Conservation (phyloP, 2,329 filamentous ascomycete genomes). For the Fusarium virguliforme region DNA sequence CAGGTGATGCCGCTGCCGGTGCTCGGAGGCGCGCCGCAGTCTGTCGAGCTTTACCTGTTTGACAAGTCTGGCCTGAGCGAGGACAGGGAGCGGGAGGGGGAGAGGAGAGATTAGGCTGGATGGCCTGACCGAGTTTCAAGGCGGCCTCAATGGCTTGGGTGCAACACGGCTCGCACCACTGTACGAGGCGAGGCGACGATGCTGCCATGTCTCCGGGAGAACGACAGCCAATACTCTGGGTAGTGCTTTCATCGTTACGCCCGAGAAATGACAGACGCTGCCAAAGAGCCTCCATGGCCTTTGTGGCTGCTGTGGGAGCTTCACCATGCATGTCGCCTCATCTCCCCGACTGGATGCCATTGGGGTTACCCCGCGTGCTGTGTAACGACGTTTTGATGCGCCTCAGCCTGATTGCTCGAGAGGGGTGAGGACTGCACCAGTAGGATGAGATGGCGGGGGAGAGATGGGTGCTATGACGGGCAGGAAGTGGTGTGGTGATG, state of each 20-base stretch:
- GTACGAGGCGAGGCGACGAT: slow-evolving; percentile 33
- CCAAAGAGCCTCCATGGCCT: slow-evolving; percentile 15
- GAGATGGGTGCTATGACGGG: slow-evolving; percentile 40
- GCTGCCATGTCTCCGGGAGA: slow-evolving; percentile 15
- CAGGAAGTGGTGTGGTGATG: slow-evolving; percentile 49
- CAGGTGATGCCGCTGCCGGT: slow-evolving; percentile 64
- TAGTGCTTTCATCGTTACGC: slow-evolving; percentile 32
- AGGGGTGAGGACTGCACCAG: slow-evolving; percentile 23
- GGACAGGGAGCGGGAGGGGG: slow-evolving; percentile 22
- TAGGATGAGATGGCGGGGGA: slow-evolving; percentile 34
- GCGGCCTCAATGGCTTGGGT: slow-evolving; percentile 31
- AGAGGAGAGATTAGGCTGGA: slow-evolving; percentile 29
- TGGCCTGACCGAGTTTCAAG: slow-evolving; percentile 19
- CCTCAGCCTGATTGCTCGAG: slow-evolving; percentile 45
- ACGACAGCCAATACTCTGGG: slow-evolving; percentile 42
- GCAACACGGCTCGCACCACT: not conserved
- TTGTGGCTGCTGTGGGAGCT: slow-evolving; percentile 6
- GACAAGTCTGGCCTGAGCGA: slow-evolving; percentile 55
- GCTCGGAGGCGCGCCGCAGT: slow-evolving; percentile 61
- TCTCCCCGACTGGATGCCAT: slow-evolving; percentile 29
- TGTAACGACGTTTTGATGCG: slow-evolving; percentile 39
- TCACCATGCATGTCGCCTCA: slow-evolving; percentile 37
- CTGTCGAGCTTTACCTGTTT: slow-evolving; percentile 69
- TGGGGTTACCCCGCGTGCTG: slow-evolving; percentile 51
- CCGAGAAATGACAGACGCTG: slow-evolving; percentile 7